Base-by-base conservation (phyloP, 1,284 basidiomycete species). In the Ceratobasidium sp. region DNA sequence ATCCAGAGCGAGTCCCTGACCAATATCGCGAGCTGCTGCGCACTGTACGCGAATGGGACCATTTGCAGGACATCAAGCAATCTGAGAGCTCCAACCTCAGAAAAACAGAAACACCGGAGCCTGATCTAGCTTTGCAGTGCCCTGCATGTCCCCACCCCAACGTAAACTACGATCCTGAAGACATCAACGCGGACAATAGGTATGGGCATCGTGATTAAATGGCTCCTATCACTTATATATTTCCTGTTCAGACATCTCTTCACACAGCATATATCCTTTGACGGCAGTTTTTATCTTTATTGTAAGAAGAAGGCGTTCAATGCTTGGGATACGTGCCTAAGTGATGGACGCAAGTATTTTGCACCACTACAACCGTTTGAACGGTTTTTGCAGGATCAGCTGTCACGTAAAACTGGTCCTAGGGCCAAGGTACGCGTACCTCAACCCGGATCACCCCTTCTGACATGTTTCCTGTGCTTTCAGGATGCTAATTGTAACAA, bases 41-140 rank as follows among this genome's bases (percentile, higher is more conserved):
- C 3, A 40, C 42, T 7, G 44, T 46, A 23, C 9, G 65, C 3
- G 38, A 67, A 20, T 67, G 65, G 65, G 15, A 26, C 9, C 28
- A 9, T 15, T 26, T 67, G 20, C 44, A 48, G 20, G 20, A 15
- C 20, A 9, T 12, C 4, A 67, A 50, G 23, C 42, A 40, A 3
- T 20, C 44, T 7, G 48, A 12, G 13, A 26, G 4, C 7, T 26
- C 17, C 3, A 12, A 28, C 15, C 46, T 9, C 23, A 26, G 6
- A 5, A 3, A 23, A 28, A 5, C 9, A 28, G 48, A 9, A 28
- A n/a, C 15, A 15, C n/a, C 38, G 48, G 15, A 26, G 13, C 3
- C 17, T 6, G 65, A 67, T 67, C 65, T 67, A 1, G 65, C 42
- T 50, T 13, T 67, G 23, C 42, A 46, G 5, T 67, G 65, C 26